Base-by-base conservation (phyloP, 1,139 yeast genomes). In the Taphrina wiesneri region DNA sequence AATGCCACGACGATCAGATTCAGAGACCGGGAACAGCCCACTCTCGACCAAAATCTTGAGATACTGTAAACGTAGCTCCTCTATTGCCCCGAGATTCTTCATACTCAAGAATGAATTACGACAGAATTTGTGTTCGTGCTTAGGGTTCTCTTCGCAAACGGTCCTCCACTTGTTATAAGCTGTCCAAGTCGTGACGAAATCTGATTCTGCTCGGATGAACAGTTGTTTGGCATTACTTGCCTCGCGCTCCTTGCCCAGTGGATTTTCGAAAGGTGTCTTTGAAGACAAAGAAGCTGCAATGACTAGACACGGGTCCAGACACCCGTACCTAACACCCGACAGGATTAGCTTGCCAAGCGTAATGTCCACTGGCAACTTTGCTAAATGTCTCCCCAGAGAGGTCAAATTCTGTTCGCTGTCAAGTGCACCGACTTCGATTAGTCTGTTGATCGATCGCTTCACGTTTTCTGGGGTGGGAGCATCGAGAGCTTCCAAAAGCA, bases 331-430 rank as follows among this genome's bases (percentile, higher is more conserved):
- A n/a, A 69, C 60, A 3, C 71, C 72, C 46, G 59, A 82, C 39
- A 88, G 82, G 56, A 88, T 76, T 66, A 88, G 75, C 71, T 88
- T 88, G 9, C 92, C 95, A 67, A 88, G 85, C 65, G 82, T 84
- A 64, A 88, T 82, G 73, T 88, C 96, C 45, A 91, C 78, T 0
- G 96, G 96, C 68, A 70, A 47, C n/a, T 56, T 45, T 13, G 72
- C 68, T 25, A 70, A 52, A 26, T 69, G 63, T 41, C 53, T 43
- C 2, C 96, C 96, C 56, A 88, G 76, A 68, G 84, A 82, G 0
- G 96, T 85, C 66, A 89, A 76, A 1, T 77, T 77, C 17, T 63
- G 70, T 15, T 66, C 68, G 19, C 71, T 73, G 26, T 70, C 68
- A 64, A 88, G 75, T 9, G 93, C 87, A 0, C 95, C 96, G 59